Evolutionary conservation across 306 rosid genomes (phyloP), one percentile per base, ranked within the genome.

Genomic region (Gleditsia sinensis): DNA sequence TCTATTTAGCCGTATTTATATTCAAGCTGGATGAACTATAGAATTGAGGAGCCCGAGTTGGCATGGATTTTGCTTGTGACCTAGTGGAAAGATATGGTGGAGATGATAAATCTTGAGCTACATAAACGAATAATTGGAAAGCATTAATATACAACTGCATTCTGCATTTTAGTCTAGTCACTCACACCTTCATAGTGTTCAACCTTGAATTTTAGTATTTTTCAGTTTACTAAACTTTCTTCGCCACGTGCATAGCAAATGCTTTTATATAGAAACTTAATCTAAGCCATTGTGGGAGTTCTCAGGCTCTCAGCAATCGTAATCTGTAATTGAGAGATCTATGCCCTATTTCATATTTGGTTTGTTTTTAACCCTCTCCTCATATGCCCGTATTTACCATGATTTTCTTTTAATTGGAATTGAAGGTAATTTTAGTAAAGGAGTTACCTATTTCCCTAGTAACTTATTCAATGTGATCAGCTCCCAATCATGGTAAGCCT

Each of bases 401-500:
- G 36, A 75, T 61, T 65, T 78, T 58, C 63, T 56, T 76, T 68
- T 48, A 69, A 79, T n/a, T 71, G 80, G 55, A 17, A 67, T 62
- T 84, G 89, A 84, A 91, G 98, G 98, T 78, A 88, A 87, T 85
- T 71, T 81, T 63, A 83, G 53, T 61, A 49, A 55, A 67, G 90
- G 90, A 79, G 81, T 73, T 51, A 88, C 85, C 61, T 73, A 77
- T 78, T 81, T 85, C 53, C 91, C 92, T 25, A 85, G 79, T 67
- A 85, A 62, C 74, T 78, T 94, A 64, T 78, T 86, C 51, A 71
- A 64, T 1, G 78, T 75, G 36, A 70, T 80, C 70, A 80, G 78
- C 68, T 90, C 96, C 45, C 82, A 74, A 55, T 83, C 94, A 78
- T 85, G 94, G 98, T 94, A 80, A 81, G 83, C 72, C 50, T 81